Conservation (phyloP, 2,329 filamentous ascomycete genomes). For the Claviceps sorghi region DNA sequence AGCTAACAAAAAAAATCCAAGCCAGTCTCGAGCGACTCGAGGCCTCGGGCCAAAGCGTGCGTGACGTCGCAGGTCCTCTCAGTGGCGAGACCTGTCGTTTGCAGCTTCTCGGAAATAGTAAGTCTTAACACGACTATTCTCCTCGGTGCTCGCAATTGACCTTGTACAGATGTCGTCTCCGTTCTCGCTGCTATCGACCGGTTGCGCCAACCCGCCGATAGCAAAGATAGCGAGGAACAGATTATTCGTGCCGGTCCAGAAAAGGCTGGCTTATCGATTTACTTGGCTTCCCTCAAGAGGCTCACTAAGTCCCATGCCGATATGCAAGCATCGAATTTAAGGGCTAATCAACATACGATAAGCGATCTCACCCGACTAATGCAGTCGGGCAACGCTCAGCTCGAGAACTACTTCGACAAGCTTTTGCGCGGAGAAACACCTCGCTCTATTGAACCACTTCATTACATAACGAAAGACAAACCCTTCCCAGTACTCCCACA, state of each 20-base stretch:
- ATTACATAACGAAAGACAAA: slow-evolving; percentile 80
- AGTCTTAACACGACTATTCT: slow-evolving; percentile 14
- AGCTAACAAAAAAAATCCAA: slow-evolving; percentile 91
- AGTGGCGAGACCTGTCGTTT: slow-evolving; percentile 83
- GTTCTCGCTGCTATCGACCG: slow-evolving; percentile 78
- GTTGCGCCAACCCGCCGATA: slow-evolving; percentile 79
- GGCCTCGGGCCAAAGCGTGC: slow-evolving; percentile 75
- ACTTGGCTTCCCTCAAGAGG: slow-evolving; percentile 78
- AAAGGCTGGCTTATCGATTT: slow-evolving; percentile 66
- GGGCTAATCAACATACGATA: slow-evolving; percentile 81
- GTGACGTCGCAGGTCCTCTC: slow-evolving; percentile 82
- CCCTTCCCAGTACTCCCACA: slow-evolving; percentile 70
- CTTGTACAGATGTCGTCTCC: slow-evolving; percentile 58
- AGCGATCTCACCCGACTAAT: slow-evolving; percentile 64
- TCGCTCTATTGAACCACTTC: slow-evolving; percentile 69
- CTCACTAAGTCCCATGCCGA: slow-evolving; percentile 72
- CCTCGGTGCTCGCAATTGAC: slow-evolving; percentile 7
- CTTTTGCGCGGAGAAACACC: slow-evolving; percentile 63
- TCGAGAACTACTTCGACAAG: slow-evolving; percentile 73
- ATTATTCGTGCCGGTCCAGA: slow-evolving; percentile 82
- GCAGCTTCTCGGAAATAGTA: slow-evolving; percentile 73
- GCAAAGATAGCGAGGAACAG: slow-evolving; percentile 79
- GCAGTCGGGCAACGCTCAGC: slow-evolving; percentile 62
- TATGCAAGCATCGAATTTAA: slow-evolving; percentile 78
- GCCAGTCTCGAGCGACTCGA: slow-evolving; percentile 73